Evolutionary conservation across 2,329 filamentous ascomycete species (phyloP), one percentile per base, ranked within the genome.

Genomic region (Aspergillus sp.): DNA sequence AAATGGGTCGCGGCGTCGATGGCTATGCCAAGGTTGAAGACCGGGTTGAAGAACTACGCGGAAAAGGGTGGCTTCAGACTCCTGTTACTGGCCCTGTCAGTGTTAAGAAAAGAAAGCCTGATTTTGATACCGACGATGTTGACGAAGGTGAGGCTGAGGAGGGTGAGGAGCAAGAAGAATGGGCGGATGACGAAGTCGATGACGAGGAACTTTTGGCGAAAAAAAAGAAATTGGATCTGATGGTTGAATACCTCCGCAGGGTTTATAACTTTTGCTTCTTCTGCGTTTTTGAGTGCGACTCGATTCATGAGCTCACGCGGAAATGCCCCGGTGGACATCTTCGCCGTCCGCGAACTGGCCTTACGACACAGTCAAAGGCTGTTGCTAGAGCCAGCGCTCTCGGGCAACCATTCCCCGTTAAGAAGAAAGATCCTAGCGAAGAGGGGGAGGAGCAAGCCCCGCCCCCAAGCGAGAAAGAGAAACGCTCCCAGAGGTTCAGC

Each of bases 251-350:
- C 73, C 83, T 99, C 59, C 91, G 95, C 52, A 88, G 95, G 15
- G 95, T 99, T 52, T 96, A 96, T 82, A 97, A 95, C 77, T 98
- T 99, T 78, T 99, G 95, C 80, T 97, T 99, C 81, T 99, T 98
- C 80, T 99, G 95, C 73, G 96, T 99, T 5, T 98, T 99, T 66
- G 95, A 99, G 77, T 95, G 92, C 70, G 95, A 99, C 74, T 98
- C 93, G 0, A 88, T 98, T 21, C 95, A 99, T 70, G 95, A 99
- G 77, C 82, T 99, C 64, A 93, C 91, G 41, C 87, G 95, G 59
- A 98, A 99, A 77, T 99, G 95, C 68, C 92, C 95, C 24, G 95
- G 95, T 43, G 95, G 95, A n/a, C 95, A 99, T 80, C 86, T 99
- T 61, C 91, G 95, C 62, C 88, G 95, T 49, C 95, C 95, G 40